A percentile compares a stretch with the other conserved stretches of the same genome.
These are phyloP conservation scores for Clavispora vitiphila DNA, from an alignment of 805 yeast species.

Conservation along the genomic window DNA sequence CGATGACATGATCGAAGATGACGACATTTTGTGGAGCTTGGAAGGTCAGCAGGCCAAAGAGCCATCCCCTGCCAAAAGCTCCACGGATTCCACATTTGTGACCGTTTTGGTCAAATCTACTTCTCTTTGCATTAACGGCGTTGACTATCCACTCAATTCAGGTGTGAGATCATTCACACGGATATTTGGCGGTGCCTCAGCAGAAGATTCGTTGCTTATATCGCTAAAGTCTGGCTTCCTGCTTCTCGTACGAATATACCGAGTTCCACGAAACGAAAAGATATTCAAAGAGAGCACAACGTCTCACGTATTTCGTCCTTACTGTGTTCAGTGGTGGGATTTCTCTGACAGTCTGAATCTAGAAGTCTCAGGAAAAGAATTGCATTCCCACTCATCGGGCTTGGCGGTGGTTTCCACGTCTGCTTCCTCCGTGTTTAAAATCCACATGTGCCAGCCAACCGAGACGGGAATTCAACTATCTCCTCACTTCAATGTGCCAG, in stretches of 20 bases:
- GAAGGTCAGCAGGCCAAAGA: conserved; percentile 1
- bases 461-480: conserved; percentile 34
- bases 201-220: conserved; percentile 37
- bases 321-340: conserved; percentile 50
- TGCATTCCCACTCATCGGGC: conserved; percentile 36
- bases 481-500: conserved; percentile 33
- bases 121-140: conserved; percentile 27
- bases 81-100: conserved; percentile 7
- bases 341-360: conserved; percentile 11
- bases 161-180: conserved; percentile 28
- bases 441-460: conserved; percentile 33
- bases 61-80: conserved; percentile 4
- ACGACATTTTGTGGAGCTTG: conserved; percentile 18
- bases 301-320: conserved; percentile 32
- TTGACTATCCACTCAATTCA: conserved; percentile 27
- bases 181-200: conserved; percentile 8
- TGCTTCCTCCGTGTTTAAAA: conserved; percentile 30
- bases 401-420: conserved; percentile 35
- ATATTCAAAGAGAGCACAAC: conserved; percentile 13
- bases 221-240: conserved; percentile 38
- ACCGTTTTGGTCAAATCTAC: conserved; percentile 27
- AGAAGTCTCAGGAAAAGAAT: conserved; percentile 22
- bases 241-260: conserved; percentile 34
- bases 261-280: conserved; percentile 24
- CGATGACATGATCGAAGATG: conserved; percentile 33